Conservation (phyloP, 2,329 filamentous ascomycete species). For the Fusarium neocosmosporiellum region DNA sequence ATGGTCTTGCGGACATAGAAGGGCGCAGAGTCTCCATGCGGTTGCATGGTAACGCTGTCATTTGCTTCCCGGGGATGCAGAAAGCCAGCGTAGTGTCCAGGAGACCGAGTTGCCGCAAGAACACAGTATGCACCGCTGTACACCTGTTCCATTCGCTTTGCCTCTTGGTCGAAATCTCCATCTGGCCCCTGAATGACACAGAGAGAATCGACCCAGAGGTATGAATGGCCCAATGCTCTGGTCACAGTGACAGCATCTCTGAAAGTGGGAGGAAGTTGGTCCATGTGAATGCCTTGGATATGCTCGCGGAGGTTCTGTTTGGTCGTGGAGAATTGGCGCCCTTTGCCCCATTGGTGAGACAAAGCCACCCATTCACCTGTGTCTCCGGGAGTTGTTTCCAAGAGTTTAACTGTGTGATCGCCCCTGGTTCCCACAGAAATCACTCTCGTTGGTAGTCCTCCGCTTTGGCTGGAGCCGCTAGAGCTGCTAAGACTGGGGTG, state of each 20-base stretch:
- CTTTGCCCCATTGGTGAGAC: neutral
- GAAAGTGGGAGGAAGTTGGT: neutral
- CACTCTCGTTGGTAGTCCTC: neutral
- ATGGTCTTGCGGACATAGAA: neutral
- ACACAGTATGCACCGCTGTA: constrained; percentile 19
- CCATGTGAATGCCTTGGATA: neutral
- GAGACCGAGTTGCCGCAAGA: constrained; percentile 10
- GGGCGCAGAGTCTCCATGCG: neutral
- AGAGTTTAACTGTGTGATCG: neutral
- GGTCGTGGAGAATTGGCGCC: neutral
- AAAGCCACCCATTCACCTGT: neutral
- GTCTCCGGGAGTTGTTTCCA: neutral
- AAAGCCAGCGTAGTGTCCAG: constrained; percentile 46
- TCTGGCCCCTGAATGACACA: neutral
- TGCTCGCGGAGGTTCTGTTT: neutral
- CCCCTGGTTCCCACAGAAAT: neutral
- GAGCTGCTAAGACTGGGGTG: neutral
- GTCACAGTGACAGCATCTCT: neutral
- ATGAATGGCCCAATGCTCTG: neutral
- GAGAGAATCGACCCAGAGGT: neutral
- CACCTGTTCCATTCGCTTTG: constrained; percentile 24
- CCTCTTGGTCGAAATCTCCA: constrained; percentile 9
- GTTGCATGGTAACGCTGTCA: neutral
- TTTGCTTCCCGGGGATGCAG: neutral
- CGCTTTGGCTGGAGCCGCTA: neutral